These are phyloP conservation scores for Trichoderma gracile DNA, from an alignment of 2,329 filamentous ascomycete genomes.

Conservation along the genomic window DNA sequence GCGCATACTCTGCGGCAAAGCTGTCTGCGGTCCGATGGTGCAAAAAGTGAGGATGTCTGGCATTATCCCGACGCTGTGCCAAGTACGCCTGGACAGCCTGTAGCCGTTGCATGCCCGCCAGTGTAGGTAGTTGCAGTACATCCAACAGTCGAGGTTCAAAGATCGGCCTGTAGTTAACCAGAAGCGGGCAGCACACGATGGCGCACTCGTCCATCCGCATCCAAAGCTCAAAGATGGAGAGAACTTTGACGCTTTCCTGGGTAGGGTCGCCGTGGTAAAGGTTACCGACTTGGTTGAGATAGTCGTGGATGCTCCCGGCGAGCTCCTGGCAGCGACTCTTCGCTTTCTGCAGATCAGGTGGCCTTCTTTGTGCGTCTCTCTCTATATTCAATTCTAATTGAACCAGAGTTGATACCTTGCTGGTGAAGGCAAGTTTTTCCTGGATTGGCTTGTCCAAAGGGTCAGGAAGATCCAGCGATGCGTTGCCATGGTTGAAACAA, in stretches of 20 bases:
- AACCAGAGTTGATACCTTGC: not conserved
- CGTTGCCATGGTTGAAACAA: not conserved
- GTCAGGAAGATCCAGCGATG: not conserved
- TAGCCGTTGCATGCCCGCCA: conserved; percentile 53
- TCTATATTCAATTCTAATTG: conserved; percentile 2
- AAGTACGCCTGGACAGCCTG: conserved; percentile 32
- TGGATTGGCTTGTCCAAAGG: conserved; percentile 3
- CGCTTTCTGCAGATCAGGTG: not conserved
- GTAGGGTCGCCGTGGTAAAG: conserved; percentile 10
- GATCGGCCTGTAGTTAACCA: conserved; percentile 53
- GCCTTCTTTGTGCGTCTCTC: not conserved
- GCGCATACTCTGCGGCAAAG: conserved; percentile 19
- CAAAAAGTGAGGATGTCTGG: conserved; percentile 1
- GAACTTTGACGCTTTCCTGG: conserved; percentile 24
- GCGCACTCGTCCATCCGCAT: conserved; percentile 27
- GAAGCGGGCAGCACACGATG: conserved; percentile 43
- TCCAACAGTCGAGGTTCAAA: conserved; percentile 55
- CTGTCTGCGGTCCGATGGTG: not conserved
- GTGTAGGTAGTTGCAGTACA: conserved; percentile 51
- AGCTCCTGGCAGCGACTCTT: conserved; percentile 14
- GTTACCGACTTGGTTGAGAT: not conserved
- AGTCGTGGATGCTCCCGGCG: not conserved
- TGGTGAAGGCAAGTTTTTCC: conserved; percentile 1
- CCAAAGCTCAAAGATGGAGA: conserved; percentile 28
- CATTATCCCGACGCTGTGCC: not conserved